These are phyloP conservation scores for Bipolaris zeicola DNA, from an alignment of 2,329 filamentous ascomycete genomes.

Conservation along the genomic window DNA sequence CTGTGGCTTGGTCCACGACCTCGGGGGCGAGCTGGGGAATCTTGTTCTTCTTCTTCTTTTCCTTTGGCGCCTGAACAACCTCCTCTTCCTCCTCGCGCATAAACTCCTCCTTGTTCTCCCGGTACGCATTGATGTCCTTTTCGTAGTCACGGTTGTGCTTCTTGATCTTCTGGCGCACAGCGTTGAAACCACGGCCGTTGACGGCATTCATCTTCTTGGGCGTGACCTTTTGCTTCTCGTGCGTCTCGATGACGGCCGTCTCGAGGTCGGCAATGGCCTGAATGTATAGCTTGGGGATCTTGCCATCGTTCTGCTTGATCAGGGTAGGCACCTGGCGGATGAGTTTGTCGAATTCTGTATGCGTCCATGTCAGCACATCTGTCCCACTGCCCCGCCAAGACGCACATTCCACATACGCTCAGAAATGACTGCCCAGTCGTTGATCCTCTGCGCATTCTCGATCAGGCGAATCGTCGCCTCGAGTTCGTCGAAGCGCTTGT, in stretches of 20 bases:
- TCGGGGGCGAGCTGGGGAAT: conserved; percentile 59
- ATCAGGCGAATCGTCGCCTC: conserved; percentile 88
- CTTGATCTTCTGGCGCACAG: conserved; percentile 97
- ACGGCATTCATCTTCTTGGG: conserved; percentile 99
- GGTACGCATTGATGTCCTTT: conserved; percentile 83
- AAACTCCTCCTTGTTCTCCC: conserved; percentile 81
- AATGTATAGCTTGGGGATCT: conserved; percentile 88
- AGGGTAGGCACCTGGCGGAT: conserved; percentile 75
- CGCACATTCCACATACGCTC: conserved; percentile 65
- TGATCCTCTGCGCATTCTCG: conserved; percentile 96
- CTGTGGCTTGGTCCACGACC: conserved; percentile 63
- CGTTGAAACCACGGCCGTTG: conserved; percentile 91
- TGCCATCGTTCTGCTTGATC: conserved; percentile 66
- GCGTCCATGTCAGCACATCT: conserved; percentile 25
- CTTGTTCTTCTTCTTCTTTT: conserved; percentile 53
- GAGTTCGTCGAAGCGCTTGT: conserved; percentile 94
- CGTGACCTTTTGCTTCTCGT: conserved; percentile 93
- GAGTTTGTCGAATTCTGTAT: conserved; percentile 87
- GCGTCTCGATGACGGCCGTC: conserved; percentile 89
- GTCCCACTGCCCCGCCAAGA: conserved; percentile 10
- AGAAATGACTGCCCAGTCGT: conserved; percentile 93
- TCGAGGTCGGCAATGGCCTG: conserved; percentile 92
- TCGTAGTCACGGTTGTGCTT: conserved; percentile 98
- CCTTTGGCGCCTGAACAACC: conserved; percentile 65
- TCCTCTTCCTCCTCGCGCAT: conserved; percentile 86